These are phyloP conservation scores for Parastagonospora avenae DNA, from an alignment of 2,329 filamentous ascomycete genomes.

Conservation along the genomic window DNA sequence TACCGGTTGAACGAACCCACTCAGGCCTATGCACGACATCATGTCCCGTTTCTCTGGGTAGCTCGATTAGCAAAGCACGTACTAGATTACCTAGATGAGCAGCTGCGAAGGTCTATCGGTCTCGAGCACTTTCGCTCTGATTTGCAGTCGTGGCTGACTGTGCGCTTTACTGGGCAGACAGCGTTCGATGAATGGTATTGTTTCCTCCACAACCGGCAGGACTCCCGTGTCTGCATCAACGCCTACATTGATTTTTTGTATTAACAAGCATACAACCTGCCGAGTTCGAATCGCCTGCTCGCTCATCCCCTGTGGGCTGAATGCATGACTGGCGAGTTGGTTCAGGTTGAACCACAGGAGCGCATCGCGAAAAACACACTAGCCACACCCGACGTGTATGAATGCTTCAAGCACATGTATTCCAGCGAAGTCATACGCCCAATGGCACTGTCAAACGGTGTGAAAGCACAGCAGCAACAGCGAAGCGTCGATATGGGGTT, in stretches of 20 bases:
- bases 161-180: slow-evolving; percentile 50
- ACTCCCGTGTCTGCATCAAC: slow-evolving; percentile 68
- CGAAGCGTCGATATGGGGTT: slow-evolving; percentile 26
- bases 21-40: slow-evolving; percentile 66
- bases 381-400: slow-evolving; percentile 71
- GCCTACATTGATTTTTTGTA: slow-evolving; percentile 68
- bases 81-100: slow-evolving; percentile 64
- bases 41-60: slow-evolving; percentile 70
- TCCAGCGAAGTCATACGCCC: slow-evolving; percentile 60
- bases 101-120: slow-evolving; percentile 44
- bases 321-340: slow-evolving; percentile 19
- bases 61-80: slow-evolving; percentile 73
- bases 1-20: slow-evolving; percentile 66
- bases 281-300: slow-evolving; percentile 39
- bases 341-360: slow-evolving; percentile 21
- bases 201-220: slow-evolving; percentile 48
- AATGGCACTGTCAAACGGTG: slow-evolving; percentile 7
- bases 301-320: slow-evolving; percentile 62
- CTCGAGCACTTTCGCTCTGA: slow-evolving; percentile 62
- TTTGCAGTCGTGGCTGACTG: slow-evolving; percentile 64
- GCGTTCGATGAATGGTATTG: slow-evolving; percentile 62
- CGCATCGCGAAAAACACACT: slow-evolving; percentile 55
- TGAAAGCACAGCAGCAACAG: slow-evolving; percentile 11
- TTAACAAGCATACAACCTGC: slow-evolving; percentile 64
- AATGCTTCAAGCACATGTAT: slow-evolving; percentile 67